Conservation (phyloP, 306 rosid genomes). For the Vigna trinervia region DNA sequence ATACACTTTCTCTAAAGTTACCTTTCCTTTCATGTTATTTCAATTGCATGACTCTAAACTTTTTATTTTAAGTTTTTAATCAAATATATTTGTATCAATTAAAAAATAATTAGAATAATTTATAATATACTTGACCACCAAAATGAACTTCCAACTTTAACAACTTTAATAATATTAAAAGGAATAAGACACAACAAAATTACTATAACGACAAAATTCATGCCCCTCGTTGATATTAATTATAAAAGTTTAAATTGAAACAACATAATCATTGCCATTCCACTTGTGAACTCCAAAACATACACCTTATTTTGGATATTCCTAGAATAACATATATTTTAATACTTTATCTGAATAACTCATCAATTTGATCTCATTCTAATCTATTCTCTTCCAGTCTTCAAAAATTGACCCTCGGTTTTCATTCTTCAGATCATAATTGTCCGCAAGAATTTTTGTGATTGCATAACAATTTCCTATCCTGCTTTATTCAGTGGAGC, state of each 20-base stretch:
- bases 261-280: conserved; percentile 23
- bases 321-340: background rate
- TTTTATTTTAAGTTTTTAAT: background rate
- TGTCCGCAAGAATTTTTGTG: background rate
- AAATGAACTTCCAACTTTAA: conserved; percentile 1
- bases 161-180: background rate
- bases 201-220: background rate
- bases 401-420: background rate
- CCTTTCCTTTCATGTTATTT: background rate
- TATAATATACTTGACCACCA: no score
- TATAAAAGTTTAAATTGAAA: conserved; percentile 28
- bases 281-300: conserved; percentile 32
- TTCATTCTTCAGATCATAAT: conserved; percentile 19
- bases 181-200: background rate
- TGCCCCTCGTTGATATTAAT: background rate
- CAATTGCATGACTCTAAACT: background rate
- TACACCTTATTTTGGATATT: conserved; percentile 15
- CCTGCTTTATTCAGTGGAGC: conserved; percentile 26
- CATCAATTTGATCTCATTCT: background rate
- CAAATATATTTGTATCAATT: background rate
- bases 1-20: background rate
- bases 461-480: background rate
- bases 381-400: background rate
- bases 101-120: no score
- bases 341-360: background rate